These are phyloP conservation scores for Boletus rubescentipes DNA, from an alignment of 768 basidiomycete genomes.

Conservation along the genomic window DNA sequence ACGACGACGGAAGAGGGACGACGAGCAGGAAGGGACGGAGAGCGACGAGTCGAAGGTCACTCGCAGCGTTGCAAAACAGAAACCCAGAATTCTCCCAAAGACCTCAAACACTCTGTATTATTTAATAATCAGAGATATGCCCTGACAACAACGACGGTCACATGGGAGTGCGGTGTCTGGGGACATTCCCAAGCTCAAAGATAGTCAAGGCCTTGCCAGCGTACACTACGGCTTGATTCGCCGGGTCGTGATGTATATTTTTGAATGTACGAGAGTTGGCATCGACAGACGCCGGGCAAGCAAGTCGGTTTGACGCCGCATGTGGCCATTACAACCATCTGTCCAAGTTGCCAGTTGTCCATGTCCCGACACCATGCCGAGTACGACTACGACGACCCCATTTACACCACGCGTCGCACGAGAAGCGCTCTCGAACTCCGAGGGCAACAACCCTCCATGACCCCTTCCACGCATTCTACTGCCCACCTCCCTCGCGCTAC, in stretches of 20 bases:
- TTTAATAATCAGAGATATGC: neutral
- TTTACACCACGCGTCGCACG: constrained; percentile 23
- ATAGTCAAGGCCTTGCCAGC: neutral
- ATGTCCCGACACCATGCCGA: neutral
- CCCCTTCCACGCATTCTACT: constrained; percentile 7
- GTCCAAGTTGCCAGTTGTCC: no score
- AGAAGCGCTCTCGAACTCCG: constrained; percentile 24
- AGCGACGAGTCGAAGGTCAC: constrained; percentile 32
- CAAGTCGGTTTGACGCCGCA: no score
- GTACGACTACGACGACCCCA: constrained; percentile 4
- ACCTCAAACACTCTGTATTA: constrained; percentile 28
- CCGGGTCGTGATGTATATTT: no score
- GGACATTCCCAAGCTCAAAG: neutral
- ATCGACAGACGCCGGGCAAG: no score
- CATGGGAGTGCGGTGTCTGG: constrained; percentile 9
- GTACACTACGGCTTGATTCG: constrained; percentile 1
- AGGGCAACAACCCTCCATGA: constrained; percentile 1
- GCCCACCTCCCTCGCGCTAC: constrained; percentile 15
- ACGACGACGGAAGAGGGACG: constrained; percentile 25
- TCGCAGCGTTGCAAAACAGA: constrained; percentile 35
- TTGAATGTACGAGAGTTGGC: no score
- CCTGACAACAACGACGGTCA: neutral
- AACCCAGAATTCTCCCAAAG: constrained; percentile 36
- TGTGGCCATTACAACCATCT: no score
- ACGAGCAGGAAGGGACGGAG: constrained; percentile 31